Conservation (phyloP, 805 yeast genomes). For the Millerago galiae region DNA sequence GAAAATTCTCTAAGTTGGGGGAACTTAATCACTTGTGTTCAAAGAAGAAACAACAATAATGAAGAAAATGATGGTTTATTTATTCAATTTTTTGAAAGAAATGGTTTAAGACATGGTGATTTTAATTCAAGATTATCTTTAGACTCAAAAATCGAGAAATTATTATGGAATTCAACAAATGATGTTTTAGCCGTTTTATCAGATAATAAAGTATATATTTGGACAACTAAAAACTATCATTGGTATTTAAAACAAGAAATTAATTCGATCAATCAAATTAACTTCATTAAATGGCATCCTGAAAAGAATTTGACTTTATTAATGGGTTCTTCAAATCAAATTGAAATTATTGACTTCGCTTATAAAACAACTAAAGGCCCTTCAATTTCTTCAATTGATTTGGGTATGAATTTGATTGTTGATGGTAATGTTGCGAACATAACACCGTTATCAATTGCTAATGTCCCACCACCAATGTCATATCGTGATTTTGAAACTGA, state of each 20-base stretch:
- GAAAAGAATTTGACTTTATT: slow-evolving; percentile 77
- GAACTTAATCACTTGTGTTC: slow-evolving; percentile 75
- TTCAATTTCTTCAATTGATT: slow-evolving; percentile 56
- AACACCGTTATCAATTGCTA: slow-evolving; percentile 80
- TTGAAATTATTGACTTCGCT: slow-evolving; percentile 66
- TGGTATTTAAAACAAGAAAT: slow-evolving; percentile 92
- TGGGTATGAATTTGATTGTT: slow-evolving; percentile 73
- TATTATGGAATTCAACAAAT: slow-evolving; percentile 79
- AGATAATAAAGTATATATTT: slow-evolving; percentile 61
- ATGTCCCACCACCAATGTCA: slow-evolving; percentile 92
- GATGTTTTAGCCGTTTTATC: slow-evolving; percentile 71
- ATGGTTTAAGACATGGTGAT: slow-evolving; percentile 88
- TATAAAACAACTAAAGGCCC: slow-evolving; percentile 64
- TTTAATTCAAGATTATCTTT: slow-evolving; percentile 62
- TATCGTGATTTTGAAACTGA: slow-evolving; percentile 57
- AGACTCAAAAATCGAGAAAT: slow-evolving; percentile 37
- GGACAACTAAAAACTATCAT: slow-evolving; percentile 90
- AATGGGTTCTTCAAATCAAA: slow-evolving; percentile 45
- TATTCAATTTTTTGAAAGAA: slow-evolving; percentile 81
- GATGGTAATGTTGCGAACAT: slow-evolving; percentile 69
- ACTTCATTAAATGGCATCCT: slow-evolving; percentile 73
- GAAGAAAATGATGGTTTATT: slow-evolving; percentile 43
- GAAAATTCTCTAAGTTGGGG: slow-evolving; percentile 85
- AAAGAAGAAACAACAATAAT: slow-evolving; percentile 39
- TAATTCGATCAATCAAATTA: slow-evolving; percentile 22